Conservation (phyloP, 2,329 filamentous ascomycete genomes). For the Penicillium sp. region DNA sequence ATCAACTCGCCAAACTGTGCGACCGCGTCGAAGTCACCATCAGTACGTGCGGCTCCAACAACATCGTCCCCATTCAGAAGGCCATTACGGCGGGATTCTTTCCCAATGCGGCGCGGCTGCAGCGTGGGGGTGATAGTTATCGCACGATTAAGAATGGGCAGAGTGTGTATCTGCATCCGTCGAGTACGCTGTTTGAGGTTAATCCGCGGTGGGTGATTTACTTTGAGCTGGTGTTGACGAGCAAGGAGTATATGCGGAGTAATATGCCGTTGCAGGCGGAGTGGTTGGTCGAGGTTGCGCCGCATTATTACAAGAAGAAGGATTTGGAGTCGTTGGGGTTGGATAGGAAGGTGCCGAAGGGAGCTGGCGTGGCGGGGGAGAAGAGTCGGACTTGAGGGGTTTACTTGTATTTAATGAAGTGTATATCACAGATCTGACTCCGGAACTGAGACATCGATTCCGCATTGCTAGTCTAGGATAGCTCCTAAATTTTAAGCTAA, state of each 20-base stretch:
- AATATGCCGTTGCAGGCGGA: slow-evolving; percentile 80
- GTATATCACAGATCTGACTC: too few relatives aligned
- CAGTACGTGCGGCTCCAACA: slow-evolving; percentile 67
- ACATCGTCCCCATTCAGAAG: slow-evolving; percentile 79
- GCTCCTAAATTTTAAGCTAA: too few relatives aligned
- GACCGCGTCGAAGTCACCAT: slow-evolving; percentile 83
- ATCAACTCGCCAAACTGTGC: slow-evolving; percentile 88
- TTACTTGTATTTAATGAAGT: too few relatives aligned
- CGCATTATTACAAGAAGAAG: slow-evolving; percentile 92
- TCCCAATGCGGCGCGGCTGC: slow-evolving; percentile 82
- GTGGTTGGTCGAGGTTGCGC: slow-evolving; percentile 87
- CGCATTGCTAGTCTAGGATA: too few relatives aligned
- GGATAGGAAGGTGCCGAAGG: slow-evolving; percentile 74
- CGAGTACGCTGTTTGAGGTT: slow-evolving; percentile 73
- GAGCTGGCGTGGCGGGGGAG: slow-evolving; percentile 47
- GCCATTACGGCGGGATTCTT: slow-evolving; percentile 92
- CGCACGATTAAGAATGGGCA: slow-evolving; percentile 88
- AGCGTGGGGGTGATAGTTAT: slow-evolving; percentile 83
- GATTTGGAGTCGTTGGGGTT: slow-evolving; percentile 78
- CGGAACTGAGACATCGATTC: too few relatives aligned
- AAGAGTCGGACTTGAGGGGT: slow-evolving; percentile 35
- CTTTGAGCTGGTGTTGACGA: slow-evolving; percentile 84
- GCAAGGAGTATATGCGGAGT: slow-evolving; percentile 91
- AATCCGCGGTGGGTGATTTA: slow-evolving; percentile 89
- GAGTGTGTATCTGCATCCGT: slow-evolving; percentile 89